These are phyloP conservation scores for Trichoderma gamsii DNA, from an alignment of 495 filamentous ascomycete genomes.

Conservation along the genomic window DNA sequence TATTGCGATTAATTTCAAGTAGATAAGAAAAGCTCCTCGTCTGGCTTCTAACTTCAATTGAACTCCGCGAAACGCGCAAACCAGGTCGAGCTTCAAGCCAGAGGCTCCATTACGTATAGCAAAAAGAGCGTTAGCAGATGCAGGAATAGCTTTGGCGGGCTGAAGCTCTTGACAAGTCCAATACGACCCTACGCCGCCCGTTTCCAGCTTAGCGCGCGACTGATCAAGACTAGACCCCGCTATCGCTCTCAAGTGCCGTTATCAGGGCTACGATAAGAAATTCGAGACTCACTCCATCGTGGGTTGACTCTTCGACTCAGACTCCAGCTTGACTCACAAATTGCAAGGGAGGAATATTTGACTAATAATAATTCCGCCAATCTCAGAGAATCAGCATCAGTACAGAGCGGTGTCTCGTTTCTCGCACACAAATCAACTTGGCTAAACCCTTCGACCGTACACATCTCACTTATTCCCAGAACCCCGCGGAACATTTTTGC, in stretches of 20 bases:
- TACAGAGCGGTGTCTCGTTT: no score
- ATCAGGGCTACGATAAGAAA: constrained; percentile 8
- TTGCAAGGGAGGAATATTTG: background rate
- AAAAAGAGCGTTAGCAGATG: background rate
- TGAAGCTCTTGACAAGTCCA: background rate
- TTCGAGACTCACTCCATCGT: background rate
- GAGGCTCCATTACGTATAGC: no score
- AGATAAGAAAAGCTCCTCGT: background rate
- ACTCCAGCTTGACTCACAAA: constrained; percentile 6
- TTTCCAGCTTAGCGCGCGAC: background rate
- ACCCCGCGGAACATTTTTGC: background rate
- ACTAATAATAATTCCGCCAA: background rate
- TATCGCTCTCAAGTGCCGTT: constrained; percentile 1
- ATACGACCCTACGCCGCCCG: background rate
- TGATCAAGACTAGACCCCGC: background rate
- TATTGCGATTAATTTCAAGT: background rate
- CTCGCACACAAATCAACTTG: background rate
- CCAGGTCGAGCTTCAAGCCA: background rate
- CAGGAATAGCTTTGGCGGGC: background rate
- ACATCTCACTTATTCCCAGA: background rate
- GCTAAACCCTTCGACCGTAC: background rate
- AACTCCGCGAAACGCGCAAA: background rate
- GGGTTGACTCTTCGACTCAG: background rate
- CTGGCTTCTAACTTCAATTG: background rate
- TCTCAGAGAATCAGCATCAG: background rate